These are phyloP conservation scores for Claviceps sorghi DNA, from an alignment of 2,329 filamentous ascomycete genomes.

Conservation along the genomic window DNA sequence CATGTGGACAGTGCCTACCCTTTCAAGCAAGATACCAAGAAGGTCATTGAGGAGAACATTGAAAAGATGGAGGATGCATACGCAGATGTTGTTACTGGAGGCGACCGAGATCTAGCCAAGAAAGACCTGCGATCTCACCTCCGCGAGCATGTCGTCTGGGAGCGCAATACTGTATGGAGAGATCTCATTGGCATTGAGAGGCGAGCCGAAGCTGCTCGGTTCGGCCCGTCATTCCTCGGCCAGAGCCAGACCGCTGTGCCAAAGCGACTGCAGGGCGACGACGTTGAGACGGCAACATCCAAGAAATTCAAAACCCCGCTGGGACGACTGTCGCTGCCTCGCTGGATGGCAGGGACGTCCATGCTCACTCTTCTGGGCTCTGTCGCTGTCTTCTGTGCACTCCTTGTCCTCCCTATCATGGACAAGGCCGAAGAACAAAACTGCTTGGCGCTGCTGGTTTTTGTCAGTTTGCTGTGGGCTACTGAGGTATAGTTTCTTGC, in stretches of 20 bases:
- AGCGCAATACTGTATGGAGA: constrained; percentile 95
- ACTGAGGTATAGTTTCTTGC: constrained; percentile 54
- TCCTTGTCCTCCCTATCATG: constrained; percentile 72
- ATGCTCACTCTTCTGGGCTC: constrained; percentile 63
- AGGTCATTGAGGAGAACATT: constrained; percentile 57
- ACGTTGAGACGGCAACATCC: constrained; percentile 43
- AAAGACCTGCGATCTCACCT: constrained; percentile 82
- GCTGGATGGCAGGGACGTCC: constrained; percentile 71
- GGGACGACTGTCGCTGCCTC: constrained; percentile 59
- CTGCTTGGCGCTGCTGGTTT: constrained; percentile 81
- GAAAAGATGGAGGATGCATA: constrained; percentile 64
- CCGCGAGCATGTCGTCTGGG: constrained; percentile 95
- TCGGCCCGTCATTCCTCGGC: constrained; percentile 74
- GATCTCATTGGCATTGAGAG: constrained; percentile 98
- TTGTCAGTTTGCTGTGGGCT: constrained; percentile 90
- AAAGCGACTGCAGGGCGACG: constrained; percentile 72
- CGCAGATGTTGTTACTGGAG: constrained; percentile 65
- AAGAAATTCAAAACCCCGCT: constrained; percentile 68
- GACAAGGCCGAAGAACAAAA: constrained; percentile 83
- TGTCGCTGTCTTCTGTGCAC: constrained; percentile 54
- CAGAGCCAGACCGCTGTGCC: constrained; percentile 52
- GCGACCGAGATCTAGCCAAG: constrained; percentile 61
- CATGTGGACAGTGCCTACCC: constrained; percentile 67
- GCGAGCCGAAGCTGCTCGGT: constrained; percentile 82
- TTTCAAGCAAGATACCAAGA: constrained; percentile 61